phyloP scores from a whole-genome alignment of 495 filamentous ascomycete species.

The Xylaria telfairii region DNA sequence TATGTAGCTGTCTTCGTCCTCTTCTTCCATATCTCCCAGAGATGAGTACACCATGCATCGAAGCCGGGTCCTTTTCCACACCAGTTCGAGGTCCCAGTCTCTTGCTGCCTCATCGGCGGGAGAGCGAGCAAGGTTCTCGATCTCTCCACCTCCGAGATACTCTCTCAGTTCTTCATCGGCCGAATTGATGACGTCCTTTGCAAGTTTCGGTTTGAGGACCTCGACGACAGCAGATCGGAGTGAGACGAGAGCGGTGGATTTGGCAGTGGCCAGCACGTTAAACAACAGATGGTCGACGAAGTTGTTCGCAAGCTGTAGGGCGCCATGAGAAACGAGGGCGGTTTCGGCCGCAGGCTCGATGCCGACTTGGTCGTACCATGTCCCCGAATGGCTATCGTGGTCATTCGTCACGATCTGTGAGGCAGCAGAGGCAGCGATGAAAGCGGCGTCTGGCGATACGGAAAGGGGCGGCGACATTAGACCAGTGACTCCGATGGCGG shows the following conservation, averaged over 20 bases:
- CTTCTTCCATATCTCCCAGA: constrained; percentile 95
- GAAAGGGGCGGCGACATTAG: constrained; percentile 66
- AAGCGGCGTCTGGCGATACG: constrained; percentile 81
- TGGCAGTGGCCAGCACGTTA: constrained; percentile 79
- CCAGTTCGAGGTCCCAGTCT: constrained; percentile 83
- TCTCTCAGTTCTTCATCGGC: constrained; percentile 92
- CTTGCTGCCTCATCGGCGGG: constrained; percentile 57
- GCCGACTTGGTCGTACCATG: constrained; percentile 67
- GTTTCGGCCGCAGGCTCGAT: constrained; percentile 67
- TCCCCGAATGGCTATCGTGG: constrained; percentile 73
- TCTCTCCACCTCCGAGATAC: constrained; percentile 79
- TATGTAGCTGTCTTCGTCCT: constrained; percentile 89
- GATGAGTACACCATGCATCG: constrained; percentile 98
- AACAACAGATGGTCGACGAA: constrained; percentile 95
- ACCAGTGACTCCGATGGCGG: constrained; percentile 49
- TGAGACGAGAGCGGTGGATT: constrained; percentile 77
- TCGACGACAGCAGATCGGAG: constrained; percentile 86
- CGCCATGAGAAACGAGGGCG: constrained; percentile 76
- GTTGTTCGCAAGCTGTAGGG: constrained; percentile 82
- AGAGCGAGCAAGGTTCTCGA: constrained; percentile 67
- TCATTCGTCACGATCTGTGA: constrained; percentile 91
- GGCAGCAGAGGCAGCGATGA: constrained; percentile 87
- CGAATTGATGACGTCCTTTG: constrained; percentile 81
- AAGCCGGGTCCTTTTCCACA: constrained; percentile 90
- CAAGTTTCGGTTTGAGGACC: constrained; percentile 86